Conservation (phyloP, 441 rosid species). For the Kokia cookei region DNA sequence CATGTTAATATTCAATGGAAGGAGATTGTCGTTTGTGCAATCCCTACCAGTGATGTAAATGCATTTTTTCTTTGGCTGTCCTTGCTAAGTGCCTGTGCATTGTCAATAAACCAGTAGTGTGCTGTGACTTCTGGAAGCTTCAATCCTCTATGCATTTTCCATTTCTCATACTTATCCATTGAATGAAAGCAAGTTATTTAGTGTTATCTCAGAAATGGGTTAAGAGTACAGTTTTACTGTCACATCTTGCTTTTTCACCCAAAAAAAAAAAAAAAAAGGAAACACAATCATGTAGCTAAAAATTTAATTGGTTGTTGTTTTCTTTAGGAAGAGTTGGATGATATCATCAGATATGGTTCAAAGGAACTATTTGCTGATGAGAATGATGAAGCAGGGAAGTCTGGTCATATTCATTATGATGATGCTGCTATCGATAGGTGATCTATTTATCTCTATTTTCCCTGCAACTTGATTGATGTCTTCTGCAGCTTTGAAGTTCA, state of each 20-base stretch:
- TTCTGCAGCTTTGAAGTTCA: not conserved
- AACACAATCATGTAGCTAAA: not conserved
- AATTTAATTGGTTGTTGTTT: constrained; percentile 11
- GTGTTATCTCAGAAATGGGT: not conserved
- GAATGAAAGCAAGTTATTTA: not conserved
- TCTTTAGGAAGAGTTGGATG: constrained; percentile 94
- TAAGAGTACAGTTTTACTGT: not conserved
- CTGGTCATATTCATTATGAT: constrained; percentile 97
- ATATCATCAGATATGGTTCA: constrained; percentile 96
- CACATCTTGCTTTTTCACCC: not conserved
- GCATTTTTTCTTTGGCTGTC: not conserved
- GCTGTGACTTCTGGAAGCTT: not conserved
- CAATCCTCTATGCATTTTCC: not conserved
- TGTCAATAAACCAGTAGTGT: not conserved
- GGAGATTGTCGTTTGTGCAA: not conserved
- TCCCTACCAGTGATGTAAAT: not conserved
- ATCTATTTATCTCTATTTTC: constrained; percentile 5
- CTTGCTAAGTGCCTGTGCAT: not conserved
- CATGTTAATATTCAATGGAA: not conserved
- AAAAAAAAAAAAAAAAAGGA: not conserved
- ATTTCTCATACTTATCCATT: not conserved
- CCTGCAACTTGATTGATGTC: not conserved
- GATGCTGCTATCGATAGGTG: constrained; percentile 94
- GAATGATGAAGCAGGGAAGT: constrained; percentile 89
- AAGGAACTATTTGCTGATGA: constrained; percentile 96